Conservation (phyloP, 2,329 filamentous ascomycete genomes). For the Aspergillus sergii region DNA sequence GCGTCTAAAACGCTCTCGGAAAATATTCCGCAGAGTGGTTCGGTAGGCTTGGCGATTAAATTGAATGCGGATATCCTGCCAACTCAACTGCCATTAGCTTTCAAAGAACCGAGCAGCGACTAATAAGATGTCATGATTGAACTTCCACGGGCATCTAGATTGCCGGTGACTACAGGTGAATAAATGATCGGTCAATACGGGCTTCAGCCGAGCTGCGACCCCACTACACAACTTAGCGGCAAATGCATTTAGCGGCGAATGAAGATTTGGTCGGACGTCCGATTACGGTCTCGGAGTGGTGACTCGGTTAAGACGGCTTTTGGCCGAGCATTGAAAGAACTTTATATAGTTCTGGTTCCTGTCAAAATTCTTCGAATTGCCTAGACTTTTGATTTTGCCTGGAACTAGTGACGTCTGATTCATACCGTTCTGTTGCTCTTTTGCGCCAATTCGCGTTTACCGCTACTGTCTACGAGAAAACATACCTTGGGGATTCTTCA, state of each 20-base stretch:
- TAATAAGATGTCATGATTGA: neutral
- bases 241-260: neutral
- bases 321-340: neutral
- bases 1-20: constrained; percentile 11
- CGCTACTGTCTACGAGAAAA: neutral
- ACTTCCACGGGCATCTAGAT: neutral
- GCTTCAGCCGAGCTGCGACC: neutral
- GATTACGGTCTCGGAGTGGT: constrained; percentile 12
- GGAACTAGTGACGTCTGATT: neutral
- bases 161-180: neutral
- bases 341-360: constrained; percentile 10
- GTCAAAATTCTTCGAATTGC: constrained; percentile 4
- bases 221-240: neutral
- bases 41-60: neutral
- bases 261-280: constrained; percentile 11
- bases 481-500: neutral
- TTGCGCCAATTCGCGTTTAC: neutral
- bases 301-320: constrained; percentile 33
- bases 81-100: neutral
- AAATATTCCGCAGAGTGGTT: constrained; percentile 14
- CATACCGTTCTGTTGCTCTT: neutral
- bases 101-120: neutral
- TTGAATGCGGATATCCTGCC: neutral
- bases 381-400: constrained; percentile 1
- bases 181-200: neutral